Conservation (phyloP, 2,329 filamentous ascomycete genomes). For the Talaromyces sp. region DNA sequence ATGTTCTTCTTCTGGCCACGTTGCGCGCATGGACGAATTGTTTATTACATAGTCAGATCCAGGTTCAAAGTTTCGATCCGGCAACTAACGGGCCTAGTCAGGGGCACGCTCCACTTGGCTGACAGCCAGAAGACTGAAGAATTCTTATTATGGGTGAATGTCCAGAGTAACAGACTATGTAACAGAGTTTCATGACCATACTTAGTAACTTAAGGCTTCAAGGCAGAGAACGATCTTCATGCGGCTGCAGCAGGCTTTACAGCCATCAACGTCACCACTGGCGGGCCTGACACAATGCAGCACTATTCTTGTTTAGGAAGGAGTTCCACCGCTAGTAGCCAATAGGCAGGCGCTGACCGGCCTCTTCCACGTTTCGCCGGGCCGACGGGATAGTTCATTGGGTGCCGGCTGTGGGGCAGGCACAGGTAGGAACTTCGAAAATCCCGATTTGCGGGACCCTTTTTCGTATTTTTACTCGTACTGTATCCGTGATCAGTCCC, state of each 20-base stretch:
- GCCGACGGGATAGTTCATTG: not conserved
- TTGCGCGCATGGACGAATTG: not conserved
- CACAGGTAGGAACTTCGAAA: not conserved
- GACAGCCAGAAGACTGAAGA: not conserved
- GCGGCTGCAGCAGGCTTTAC: not conserved
- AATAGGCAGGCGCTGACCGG: not conserved
- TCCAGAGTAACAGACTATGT: no score
- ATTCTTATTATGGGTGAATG: not conserved
- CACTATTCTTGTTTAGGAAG: not conserved
- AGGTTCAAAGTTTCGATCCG: not conserved
- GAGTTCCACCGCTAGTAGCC: not conserved
- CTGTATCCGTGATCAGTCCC: no score
- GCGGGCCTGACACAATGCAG: not conserved
- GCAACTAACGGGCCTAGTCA: not conserved
- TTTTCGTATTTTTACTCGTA: not conserved
- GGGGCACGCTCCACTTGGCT: not conserved
- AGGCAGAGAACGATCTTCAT: not conserved
- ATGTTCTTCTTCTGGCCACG: not conserved
- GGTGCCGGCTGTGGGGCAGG: not conserved
- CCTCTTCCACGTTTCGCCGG: not conserved
- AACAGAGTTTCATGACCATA: not conserved
- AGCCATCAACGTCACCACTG: not conserved
- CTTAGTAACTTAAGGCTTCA: not conserved
- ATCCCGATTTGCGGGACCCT: not conserved
- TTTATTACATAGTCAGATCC: not conserved